A percentile compares a stretch with the other conserved stretches of the same genome.
Evolutionary conservation across 352 stramenopile genomes (phyloP).

Genomic region (Phytopythium vexans): DNA sequence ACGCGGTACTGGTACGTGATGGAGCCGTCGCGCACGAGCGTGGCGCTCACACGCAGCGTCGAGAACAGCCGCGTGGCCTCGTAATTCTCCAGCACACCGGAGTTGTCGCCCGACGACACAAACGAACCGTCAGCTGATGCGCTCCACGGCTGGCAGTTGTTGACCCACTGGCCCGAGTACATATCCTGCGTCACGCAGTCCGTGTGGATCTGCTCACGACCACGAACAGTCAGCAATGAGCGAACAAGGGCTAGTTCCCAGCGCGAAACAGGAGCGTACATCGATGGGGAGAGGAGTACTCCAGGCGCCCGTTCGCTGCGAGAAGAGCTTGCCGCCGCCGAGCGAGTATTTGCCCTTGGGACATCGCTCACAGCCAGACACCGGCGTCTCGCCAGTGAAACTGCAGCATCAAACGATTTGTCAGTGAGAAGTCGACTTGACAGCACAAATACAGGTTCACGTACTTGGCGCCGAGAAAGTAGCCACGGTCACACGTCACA

Average conservation of each 20-base stretch:
- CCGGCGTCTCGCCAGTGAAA: slow-evolving; percentile 48
- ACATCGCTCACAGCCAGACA: slow-evolving; percentile 74
- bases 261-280: slow-evolving; percentile 10
- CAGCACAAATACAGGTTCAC: slow-evolving; percentile 10
- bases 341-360: slow-evolving; percentile 73
- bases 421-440: background rate
- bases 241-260: background rate
- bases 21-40: slow-evolving; percentile 65
- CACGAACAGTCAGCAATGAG: background rate
- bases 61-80: slow-evolving; percentile 69
- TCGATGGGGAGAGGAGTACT: slow-evolving; percentile 51
- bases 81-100: slow-evolving; percentile 57
- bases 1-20: slow-evolving; percentile 81
- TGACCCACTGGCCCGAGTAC: slow-evolving; percentile 70
- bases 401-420: slow-evolving; percentile 17
- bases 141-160: slow-evolving; percentile 74
- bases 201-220: slow-evolving; percentile 33
- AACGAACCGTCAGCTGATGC: slow-evolving; percentile 49
- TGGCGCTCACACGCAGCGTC: slow-evolving; percentile 66
- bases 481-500: slow-evolving; percentile 65
- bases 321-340: slow-evolving; percentile 71
- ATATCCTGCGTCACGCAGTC: slow-evolving; percentile 78
- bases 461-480: slow-evolving; percentile 76
- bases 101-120: slow-evolving; percentile 73
- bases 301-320: slow-evolving; percentile 66